Evolutionary conservation across 2,329 filamentous ascomycete species (phyloP).

Genomic region (Seiridium cupressi): DNA sequence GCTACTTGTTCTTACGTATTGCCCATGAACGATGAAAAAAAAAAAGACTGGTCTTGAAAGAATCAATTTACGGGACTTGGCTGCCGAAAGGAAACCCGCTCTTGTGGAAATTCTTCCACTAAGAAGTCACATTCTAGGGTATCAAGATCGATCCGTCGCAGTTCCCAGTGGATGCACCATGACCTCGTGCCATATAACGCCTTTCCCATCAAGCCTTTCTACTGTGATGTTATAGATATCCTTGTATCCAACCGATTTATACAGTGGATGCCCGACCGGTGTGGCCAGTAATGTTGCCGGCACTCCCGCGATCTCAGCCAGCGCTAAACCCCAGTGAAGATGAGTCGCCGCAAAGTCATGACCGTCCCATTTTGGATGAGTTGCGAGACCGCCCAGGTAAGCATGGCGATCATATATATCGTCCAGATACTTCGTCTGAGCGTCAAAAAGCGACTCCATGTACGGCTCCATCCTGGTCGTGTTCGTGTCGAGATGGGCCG

Average conservation of each 20-base stretch:
- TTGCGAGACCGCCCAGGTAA: background rate
- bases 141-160: background rate
- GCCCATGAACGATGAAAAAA: too few species aligned
- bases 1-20: too few species aligned
- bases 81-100: too few species aligned
- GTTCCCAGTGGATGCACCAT: background rate
- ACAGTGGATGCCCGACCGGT: background rate
- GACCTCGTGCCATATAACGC: background rate
- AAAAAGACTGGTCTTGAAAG: too few species aligned
- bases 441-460: background rate
- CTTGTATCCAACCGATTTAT: background rate
- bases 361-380: conserved; percentile 5
- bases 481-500: background rate
- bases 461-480: background rate
- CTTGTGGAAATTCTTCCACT: too few species aligned
- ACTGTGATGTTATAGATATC: background rate
- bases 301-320: background rate
- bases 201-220: background rate
- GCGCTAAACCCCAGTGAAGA: conserved; percentile 2
- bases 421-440: background rate
- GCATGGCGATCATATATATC: background rate
- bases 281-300: background rate
- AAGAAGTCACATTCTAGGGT: background rate
- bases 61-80: too few species aligned
- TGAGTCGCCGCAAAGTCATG: conserved; percentile 1